phyloP scores from a whole-genome alignment of 768 basidiomycete genomes.

The Glaciozyma martinii region DNA sequence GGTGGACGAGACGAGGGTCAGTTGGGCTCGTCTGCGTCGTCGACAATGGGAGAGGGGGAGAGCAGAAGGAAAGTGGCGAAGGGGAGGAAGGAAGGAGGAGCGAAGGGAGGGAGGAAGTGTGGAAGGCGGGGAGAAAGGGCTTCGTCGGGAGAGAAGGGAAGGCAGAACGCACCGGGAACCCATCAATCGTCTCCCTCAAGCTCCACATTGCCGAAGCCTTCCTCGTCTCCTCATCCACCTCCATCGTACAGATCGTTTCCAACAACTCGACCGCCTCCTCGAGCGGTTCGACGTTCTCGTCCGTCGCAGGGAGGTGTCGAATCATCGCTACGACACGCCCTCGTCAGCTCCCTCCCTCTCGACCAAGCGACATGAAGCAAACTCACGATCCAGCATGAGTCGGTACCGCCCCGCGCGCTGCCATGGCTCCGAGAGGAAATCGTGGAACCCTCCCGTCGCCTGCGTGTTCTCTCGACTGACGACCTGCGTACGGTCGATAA shows the following conservation, averaged over 20 bases:
- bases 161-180: conserved; percentile 59
- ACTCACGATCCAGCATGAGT: conserved; percentile 63
- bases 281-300: conserved; percentile 68
- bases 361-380: neutral
- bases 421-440: conserved; percentile 22
- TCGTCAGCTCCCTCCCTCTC: conserved; percentile 43
- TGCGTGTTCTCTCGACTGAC: conserved; percentile 50
- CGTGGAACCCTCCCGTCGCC: conserved; percentile 51
- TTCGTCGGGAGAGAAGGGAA: no score
- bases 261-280: conserved; percentile 78
- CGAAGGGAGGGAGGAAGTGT: no score
- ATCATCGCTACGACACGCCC: conserved; percentile 59
- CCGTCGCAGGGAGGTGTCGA: conserved; percentile 70
- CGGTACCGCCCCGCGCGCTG: conserved; percentile 88
- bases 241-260: conserved; percentile 79
- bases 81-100: no score
- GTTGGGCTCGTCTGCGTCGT: no score
- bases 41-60: no score
- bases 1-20: neutral
- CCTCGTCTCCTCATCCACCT: conserved; percentile 83
- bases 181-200: conserved; percentile 72
- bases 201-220: conserved; percentile 81
- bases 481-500: conserved; percentile 61
- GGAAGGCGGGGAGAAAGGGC: no score
- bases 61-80: neutral